phyloP scores from a whole-genome alignment of 352 stramenopile species.

The Globisporangium cylindrosporum region DNA sequence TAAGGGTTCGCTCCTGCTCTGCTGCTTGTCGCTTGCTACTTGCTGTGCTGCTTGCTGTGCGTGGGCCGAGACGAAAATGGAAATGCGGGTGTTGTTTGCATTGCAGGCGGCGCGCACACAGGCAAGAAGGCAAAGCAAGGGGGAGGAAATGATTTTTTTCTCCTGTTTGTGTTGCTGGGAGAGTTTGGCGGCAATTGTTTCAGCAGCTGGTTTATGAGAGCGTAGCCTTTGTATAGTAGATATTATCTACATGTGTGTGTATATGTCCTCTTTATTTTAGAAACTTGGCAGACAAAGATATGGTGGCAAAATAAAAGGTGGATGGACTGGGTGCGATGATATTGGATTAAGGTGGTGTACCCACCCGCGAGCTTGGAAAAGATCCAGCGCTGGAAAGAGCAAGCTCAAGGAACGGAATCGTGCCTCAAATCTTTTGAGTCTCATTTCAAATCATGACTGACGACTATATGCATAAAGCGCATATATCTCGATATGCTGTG shows the following conservation, averaged over 20 bases:
- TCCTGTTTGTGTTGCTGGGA: background rate
- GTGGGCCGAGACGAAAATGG: constrained; percentile 3
- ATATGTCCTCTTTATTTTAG: background rate
- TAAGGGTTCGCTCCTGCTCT: background rate
- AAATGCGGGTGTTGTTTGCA: constrained; percentile 1
- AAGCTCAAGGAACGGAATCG: background rate
- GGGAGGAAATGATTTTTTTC: constrained; percentile 12
- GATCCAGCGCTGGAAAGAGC: background rate
- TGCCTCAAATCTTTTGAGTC: background rate
- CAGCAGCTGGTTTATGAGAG: no score
- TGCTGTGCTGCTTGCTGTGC: background rate
- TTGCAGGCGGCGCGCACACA: background rate
- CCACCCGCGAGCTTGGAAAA: background rate
- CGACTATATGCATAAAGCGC: accelerated
- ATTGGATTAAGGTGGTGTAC: background rate
- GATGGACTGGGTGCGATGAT: background rate
- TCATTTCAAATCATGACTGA: background rate
- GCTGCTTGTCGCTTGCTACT: background rate
- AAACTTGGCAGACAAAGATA: background rate
- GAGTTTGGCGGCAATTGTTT: background rate
- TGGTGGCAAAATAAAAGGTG: background rate
- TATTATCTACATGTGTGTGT: background rate
- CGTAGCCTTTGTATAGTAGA: background rate
- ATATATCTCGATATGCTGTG: background rate
- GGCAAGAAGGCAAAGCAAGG: background rate